Percentiles rank a stretch among this genome's conserved stretches.
phyloP scores from a whole-genome alignment of 495 filamentous ascomycete species.

The Staphylotrichum tortipilum region DNA sequence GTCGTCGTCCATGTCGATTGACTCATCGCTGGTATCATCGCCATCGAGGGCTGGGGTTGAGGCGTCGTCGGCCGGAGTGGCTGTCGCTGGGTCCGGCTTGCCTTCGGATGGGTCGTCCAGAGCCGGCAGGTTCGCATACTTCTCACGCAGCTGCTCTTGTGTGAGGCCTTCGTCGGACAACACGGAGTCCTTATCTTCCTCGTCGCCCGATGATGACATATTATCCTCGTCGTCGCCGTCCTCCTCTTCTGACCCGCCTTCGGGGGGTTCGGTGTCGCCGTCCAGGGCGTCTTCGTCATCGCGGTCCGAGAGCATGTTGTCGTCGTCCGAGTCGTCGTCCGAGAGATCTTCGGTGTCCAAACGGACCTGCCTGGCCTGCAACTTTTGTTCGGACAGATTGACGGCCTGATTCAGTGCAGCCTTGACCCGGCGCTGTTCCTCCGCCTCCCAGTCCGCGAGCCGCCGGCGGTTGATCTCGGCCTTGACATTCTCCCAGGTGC shows the following conservation, averaged over 20 bases:
- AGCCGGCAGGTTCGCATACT: constrained; percentile 63
- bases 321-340: constrained; percentile 47
- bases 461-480: constrained; percentile 65
- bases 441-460: constrained; percentile 70
- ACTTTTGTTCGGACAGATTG: constrained; percentile 54
- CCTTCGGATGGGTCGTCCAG: constrained; percentile 16
- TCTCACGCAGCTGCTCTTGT: constrained; percentile 65
- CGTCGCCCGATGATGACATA: constrained; percentile 59
- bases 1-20: constrained; percentile 84
- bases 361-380: constrained; percentile 42
- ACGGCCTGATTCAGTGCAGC: constrained; percentile 77
- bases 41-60: constrained; percentile 32
- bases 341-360: constrained; percentile 44
- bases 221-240: constrained; percentile 53
- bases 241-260: constrained; percentile 26
- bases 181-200: constrained; percentile 51
- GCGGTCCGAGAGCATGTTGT: constrained; percentile 50
- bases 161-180: constrained; percentile 65
- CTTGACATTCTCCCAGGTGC: constrained; percentile 71
- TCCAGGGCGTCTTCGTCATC: constrained; percentile 21
- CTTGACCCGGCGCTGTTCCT: constrained; percentile 72
- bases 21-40: constrained; percentile 65
- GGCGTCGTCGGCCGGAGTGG: constrained; percentile 12
- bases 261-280: constrained; percentile 2
- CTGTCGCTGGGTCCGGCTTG: constrained; percentile 10